Conservation (phyloP, 228 moss, liverwort and hornwort species). For the Sphagnum fallax region DNA sequence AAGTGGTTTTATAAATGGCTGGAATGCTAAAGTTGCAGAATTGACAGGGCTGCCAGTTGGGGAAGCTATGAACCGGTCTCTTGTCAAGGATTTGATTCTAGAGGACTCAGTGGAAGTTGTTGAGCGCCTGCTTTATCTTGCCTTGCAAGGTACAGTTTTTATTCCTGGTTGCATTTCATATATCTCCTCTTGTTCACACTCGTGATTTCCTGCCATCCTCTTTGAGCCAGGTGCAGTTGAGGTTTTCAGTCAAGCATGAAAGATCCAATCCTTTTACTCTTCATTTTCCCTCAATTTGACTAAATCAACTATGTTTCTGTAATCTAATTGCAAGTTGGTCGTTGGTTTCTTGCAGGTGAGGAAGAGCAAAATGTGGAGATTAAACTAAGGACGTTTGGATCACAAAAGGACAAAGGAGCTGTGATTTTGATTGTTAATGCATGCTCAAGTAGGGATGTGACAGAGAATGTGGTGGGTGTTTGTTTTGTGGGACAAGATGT, state of each 20-base stretch:
- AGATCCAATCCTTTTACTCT: no score
- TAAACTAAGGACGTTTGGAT: constrained; percentile 63
- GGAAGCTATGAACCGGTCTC: constrained; percentile 87
- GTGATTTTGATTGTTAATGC: constrained; percentile 92
- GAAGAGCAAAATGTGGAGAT: constrained; percentile 96
- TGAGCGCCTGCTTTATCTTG: constrained; percentile 72
- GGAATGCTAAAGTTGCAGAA: constrained; percentile 98
- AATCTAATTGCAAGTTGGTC: background rate
- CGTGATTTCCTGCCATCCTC: no score
- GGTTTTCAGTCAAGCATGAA: no score
- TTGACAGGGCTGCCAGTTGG: constrained; percentile 85
- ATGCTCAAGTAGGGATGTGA: constrained; percentile 91
- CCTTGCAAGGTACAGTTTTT: constrained; percentile 57
- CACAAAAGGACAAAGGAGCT: constrained; percentile 56
- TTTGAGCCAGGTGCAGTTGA: no score
- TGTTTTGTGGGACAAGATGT: constrained; percentile 97
- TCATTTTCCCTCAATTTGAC: no score
- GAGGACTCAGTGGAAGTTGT: constrained; percentile 76
- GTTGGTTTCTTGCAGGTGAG: constrained; percentile 44
- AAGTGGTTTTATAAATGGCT: constrained; percentile 79
- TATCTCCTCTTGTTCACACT: no score
- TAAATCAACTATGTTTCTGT: no score
- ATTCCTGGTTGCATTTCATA: no score
- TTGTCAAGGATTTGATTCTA: constrained; percentile 75
- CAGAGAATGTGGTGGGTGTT: constrained; percentile 94